Evolutionary conservation across 352 stramenopile genomes (phyloP).

Genomic region (Pythium insidiosum): DNA sequence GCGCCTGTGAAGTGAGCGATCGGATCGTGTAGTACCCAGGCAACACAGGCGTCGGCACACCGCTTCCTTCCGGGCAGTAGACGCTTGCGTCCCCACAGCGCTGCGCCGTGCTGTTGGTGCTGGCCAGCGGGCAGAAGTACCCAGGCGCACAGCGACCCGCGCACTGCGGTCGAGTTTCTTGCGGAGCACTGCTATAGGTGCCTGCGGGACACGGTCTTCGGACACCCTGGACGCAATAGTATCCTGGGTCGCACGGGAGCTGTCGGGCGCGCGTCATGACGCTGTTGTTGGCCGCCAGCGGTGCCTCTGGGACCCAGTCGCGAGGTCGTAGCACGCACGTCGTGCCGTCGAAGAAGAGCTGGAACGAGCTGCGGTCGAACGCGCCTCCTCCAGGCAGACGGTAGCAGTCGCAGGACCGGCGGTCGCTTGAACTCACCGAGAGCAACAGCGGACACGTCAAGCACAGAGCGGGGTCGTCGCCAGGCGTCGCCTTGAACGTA

Average conservation of each 20-base stretch:
- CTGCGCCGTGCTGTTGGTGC: constrained; percentile 25
- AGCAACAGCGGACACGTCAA: constrained; percentile 34
- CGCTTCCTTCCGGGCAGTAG: constrained; percentile 60
- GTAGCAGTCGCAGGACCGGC: constrained; percentile 55
- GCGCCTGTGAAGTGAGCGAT: too few relatives aligned
- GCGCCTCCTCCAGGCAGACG: constrained; percentile 30
- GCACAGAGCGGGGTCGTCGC: constrained; percentile 43
- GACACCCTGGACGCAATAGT: constrained; percentile 41
- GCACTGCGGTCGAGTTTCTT: constrained; percentile 31
- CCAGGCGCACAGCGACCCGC: constrained; percentile 34
- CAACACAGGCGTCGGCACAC: constrained; percentile 35
- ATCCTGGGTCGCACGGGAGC: constrained; percentile 52
- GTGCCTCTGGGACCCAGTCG: not conserved
- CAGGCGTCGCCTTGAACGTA: constrained; percentile 54
- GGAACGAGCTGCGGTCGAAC: constrained; percentile 19
- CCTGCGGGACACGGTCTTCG: constrained; percentile 49
- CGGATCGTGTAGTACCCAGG: constrained; percentile 60
- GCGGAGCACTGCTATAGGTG: constrained; percentile 17
- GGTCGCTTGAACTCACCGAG: constrained; percentile 29
- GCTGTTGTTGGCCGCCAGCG: constrained; percentile 15
- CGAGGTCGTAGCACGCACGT: constrained; percentile 22
- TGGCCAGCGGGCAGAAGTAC: constrained; percentile 57
- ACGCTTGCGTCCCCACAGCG: constrained; percentile 29
- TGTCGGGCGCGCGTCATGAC: constrained; percentile 35
- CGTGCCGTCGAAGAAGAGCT: constrained; percentile 30